Base-by-base conservation (phyloP, 257 asterid species). In the Jacaranda mimosifolia region DNA sequence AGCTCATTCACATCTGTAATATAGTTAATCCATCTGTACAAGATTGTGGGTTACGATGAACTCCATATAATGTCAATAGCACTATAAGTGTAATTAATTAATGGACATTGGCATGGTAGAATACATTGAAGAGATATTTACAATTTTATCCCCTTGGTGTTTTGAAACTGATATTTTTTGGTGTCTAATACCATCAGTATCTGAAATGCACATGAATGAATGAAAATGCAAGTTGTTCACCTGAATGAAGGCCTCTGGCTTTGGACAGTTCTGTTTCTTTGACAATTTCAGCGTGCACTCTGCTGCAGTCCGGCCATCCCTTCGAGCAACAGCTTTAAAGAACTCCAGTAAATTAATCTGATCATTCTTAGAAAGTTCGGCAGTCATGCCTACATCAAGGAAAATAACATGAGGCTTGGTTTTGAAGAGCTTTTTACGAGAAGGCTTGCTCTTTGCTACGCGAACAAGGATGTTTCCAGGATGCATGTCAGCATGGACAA, bases 391-490 rank as follows among this genome's bases (percentile, higher is more conserved):
- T 21, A 88, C 97, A 58, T 91, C 97, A 64, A 91, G 77, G 88
- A 91, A 91, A 43, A 91, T 79, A 38, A 91, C 79, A 81, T 88
- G 97, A 74, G 97, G 96, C 85, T 91, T 91, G 63, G 80, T 53
- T 80, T 26, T 26, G 32, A 26, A 26, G 32, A 26, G 32, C 32
- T 26, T 26, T 26, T 89, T 88, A 55, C 89, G 87, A 72, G 96
- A 84, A 52, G 86, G 80, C 73, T 86, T 82, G 66, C 81, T 83
- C 85, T 51, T 72, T 70, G 83, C 66, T 21, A 81, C 85, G 36
- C 97, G 96, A 39, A 91, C 97, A 69, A 91, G 94, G 82, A 91
- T 90, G 86, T 91, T 91, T 72, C 97, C 97, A 15, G 97, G 97
- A 77, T 91, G 97, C 97, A 91, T 88, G 76, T 91, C 97, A 14